Evolutionary conservation across 2,329 filamentous ascomycete species (phyloP), one percentile per base, ranked within the genome.

Genomic region (Diaporthe capsici): DNA sequence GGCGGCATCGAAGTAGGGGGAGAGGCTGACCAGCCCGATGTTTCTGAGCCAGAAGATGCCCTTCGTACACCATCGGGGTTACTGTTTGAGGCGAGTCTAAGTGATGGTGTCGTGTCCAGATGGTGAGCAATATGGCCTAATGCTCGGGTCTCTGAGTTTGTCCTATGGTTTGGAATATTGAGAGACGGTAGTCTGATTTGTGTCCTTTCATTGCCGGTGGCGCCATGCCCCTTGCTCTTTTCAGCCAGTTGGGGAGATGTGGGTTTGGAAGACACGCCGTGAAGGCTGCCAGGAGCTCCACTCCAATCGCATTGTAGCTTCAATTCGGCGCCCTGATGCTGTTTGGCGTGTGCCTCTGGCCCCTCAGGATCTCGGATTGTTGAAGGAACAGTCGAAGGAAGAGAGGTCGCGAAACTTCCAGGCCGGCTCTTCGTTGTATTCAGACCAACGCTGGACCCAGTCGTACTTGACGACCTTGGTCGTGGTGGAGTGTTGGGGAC

Each of bases 401-500:
- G n/a, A 42, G 49, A 20, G 6, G 3, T 55, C n/a, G 47, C 10
- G 2, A 42, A 34, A 2, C n/a, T 70, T 15, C 34, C 49, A 2
- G 49, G 25, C 17, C 22, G 34, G 17, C 15, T 31, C 31, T 25
- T 70, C 13, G 31, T 15, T 42, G 31, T n/a, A n/a, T 70, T 37
- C 34, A 39, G 22, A 20, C 65, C 47, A n/a, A 42, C 22, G 47
- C 25, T 39, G 13, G 65, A 22, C 17, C 34, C 37, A n/a, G 49
- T 53, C 17, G 65, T 42, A 20, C 49, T 42, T 4, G 65, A 55
- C n/a, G 49, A 55, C 10, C 31, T 53, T n/a, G 47, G 47, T 15
- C 65, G 65, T 2, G 65, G 65, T 39, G 65, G 49, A 55, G 65
- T 70, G 49, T 70, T 42, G 13, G 47, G 49, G 2, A 55, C 28